A percentile compares a stretch with the other conserved stretches of the same genome.
Evolutionary conservation across 306 rosid genomes (phyloP).

Genomic region (Pueraria montana): DNA sequence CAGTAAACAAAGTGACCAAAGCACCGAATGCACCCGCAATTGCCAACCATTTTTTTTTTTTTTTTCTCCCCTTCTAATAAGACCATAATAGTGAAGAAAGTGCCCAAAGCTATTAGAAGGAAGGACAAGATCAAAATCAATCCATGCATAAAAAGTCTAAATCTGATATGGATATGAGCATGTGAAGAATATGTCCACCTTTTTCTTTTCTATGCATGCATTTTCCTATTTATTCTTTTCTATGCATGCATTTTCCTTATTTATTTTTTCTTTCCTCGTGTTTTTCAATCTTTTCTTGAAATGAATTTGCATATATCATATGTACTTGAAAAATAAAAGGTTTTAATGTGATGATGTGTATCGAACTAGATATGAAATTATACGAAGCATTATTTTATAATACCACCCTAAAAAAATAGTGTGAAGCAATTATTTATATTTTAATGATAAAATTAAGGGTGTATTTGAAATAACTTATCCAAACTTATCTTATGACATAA

Average conservation of each 20-base stretch:
- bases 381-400: no score
- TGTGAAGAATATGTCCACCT: not conserved
- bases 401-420: no score
- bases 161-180: not conserved
- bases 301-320: no score
- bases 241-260: not conserved
- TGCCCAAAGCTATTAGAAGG: not conserved
- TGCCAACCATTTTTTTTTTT: not conserved
- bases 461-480: no score
- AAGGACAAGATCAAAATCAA: not conserved
- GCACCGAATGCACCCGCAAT: not conserved
- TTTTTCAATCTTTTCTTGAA: not conserved
- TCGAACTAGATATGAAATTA: no score
- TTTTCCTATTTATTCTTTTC: not conserved
- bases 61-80: not conserved
- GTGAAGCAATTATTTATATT: no score
- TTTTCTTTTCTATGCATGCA: not conserved
- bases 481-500: no score
- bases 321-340: no score
- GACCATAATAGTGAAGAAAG: not conserved
- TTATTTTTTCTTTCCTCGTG: not conserved
- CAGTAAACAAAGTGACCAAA: not conserved
- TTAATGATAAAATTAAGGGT: no score
- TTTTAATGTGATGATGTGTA: no score
- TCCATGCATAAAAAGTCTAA: slow-evolving; percentile 7